Conservation (phyloP, 805 yeast genomes). For the Wickerhamomyces silvicola region DNA sequence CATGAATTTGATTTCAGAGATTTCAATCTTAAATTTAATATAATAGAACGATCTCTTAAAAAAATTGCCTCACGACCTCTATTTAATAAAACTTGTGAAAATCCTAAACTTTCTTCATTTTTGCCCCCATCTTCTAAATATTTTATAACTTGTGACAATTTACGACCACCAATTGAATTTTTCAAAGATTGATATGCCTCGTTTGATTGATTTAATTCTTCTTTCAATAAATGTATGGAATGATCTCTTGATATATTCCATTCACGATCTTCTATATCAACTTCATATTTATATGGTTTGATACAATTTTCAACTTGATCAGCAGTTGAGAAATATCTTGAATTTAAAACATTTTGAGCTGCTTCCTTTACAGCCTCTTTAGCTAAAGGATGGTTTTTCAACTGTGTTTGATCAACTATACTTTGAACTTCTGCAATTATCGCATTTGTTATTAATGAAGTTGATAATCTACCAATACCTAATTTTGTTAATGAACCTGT, state of each 20-base stretch:
- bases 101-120: conserved; percentile 73
- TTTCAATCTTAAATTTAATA: conserved; percentile 69
- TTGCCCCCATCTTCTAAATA: conserved; percentile 41
- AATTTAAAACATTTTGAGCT: conserved; percentile 68
- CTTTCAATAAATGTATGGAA: conserved; percentile 64
- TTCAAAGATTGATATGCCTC: conserved; percentile 52
- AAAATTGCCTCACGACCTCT: conserved; percentile 84
- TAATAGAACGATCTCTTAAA: conserved; percentile 61
- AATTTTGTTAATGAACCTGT: conserved; percentile 81
- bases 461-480: conserved; percentile 89
- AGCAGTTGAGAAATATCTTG: conserved; percentile 83
- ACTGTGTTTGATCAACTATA: conserved; percentile 65
- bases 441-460: conserved; percentile 75
- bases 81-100: conserved; percentile 65
- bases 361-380: conserved; percentile 78
- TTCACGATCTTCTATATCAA: conserved; percentile 92
- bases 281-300: conserved; percentile 95
- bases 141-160: conserved; percentile 74
- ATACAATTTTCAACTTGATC: conserved; percentile 98
- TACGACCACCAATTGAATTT: conserved; percentile 74
- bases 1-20: conserved; percentile 73
- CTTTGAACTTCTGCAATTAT: conserved; percentile 71
- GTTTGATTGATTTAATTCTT: conserved; percentile 81
- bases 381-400: conserved; percentile 83
- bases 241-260: conserved; percentile 82